phyloP scores from a whole-genome alignment of 2,329 filamentous ascomycete species.

The Epichloe typhina region DNA sequence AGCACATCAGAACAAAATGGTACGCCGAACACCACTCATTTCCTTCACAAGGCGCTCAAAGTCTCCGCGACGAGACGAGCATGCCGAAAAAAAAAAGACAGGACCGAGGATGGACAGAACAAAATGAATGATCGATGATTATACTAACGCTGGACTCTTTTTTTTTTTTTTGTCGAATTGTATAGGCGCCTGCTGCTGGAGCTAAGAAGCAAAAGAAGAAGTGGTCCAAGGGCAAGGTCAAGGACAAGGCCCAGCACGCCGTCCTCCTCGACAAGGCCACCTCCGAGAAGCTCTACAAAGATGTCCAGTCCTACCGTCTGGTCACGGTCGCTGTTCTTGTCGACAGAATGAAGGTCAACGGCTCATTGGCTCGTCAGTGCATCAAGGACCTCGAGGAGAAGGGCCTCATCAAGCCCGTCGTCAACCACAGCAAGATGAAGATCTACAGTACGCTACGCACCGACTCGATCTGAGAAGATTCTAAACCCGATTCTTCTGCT shows the following conservation, averaged over 20 bases:
- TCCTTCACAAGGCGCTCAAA: not conserved
- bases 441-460: constrained; percentile 65
- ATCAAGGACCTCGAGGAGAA: constrained; percentile 92
- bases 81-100: not conserved
- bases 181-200: constrained; percentile 31
- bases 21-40: constrained; percentile 15
- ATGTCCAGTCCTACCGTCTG: constrained; percentile 99
- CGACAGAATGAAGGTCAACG: constrained; percentile 99
- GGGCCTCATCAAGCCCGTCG: constrained; percentile 96
- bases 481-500: not conserved
- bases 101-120: not conserved
- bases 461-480: not conserved
- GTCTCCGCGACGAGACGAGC: not conserved
- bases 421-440: constrained; percentile 91
- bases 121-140: constrained; percentile 10
- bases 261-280: constrained; percentile 98
- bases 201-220: constrained; percentile 40
- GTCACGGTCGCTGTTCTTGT: constrained; percentile 97
- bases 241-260: constrained; percentile 99
- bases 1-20: constrained; percentile 31
- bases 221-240: constrained; percentile 58
- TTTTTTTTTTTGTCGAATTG: not conserved
- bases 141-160: constrained; percentile 3
- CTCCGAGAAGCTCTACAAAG: constrained; percentile 98
- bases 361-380: constrained; percentile 82